These are phyloP conservation scores for Geoglossum glabrum DNA, from an alignment of 495 filamentous ascomycete genomes.

Conservation along the genomic window DNA sequence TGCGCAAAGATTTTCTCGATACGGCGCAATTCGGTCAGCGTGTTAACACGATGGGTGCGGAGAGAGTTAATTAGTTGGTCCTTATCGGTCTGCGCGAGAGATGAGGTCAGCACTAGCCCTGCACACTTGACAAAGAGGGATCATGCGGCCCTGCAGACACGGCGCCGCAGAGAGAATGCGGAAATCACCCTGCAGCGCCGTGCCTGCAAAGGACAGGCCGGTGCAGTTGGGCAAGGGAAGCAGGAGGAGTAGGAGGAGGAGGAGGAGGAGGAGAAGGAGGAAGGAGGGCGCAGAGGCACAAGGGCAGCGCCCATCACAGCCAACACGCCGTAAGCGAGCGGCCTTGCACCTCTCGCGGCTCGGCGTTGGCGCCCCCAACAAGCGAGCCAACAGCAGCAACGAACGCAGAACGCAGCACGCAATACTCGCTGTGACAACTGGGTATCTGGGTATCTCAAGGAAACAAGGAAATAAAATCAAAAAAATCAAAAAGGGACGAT, in stretches of 20 bases:
- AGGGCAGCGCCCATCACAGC: too few species aligned
- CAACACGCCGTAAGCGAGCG: neutral
- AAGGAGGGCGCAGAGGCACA: neutral
- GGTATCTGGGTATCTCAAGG: neutral
- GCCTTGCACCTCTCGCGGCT: too few species aligned
- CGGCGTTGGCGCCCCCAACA: neutral
- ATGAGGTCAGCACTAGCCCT: neutral
- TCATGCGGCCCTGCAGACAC: too few species aligned
- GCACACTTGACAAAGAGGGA: neutral
- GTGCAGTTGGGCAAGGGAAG: too few species aligned
- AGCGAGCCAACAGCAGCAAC: neutral
- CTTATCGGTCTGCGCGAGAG: constrained; percentile 22
- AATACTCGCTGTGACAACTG: neutral
- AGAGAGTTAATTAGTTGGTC: constrained; percentile 31
- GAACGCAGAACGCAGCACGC: neutral
- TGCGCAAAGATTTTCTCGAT: constrained; percentile 45
- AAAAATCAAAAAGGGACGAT: neutral
- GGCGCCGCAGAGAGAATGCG: too few species aligned
- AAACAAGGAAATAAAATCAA: neutral
- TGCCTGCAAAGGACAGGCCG: too few species aligned
- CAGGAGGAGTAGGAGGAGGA: neutral
- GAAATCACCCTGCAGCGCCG: too few species aligned
- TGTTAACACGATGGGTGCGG: constrained; percentile 46
- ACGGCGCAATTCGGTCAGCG: constrained; percentile 46
- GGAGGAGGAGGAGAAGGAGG: neutral